These are phyloP conservation scores for Austroboletus novae-zelandiae DNA, from an alignment of 1,284 basidiomycete species.

Conservation along the genomic window DNA sequence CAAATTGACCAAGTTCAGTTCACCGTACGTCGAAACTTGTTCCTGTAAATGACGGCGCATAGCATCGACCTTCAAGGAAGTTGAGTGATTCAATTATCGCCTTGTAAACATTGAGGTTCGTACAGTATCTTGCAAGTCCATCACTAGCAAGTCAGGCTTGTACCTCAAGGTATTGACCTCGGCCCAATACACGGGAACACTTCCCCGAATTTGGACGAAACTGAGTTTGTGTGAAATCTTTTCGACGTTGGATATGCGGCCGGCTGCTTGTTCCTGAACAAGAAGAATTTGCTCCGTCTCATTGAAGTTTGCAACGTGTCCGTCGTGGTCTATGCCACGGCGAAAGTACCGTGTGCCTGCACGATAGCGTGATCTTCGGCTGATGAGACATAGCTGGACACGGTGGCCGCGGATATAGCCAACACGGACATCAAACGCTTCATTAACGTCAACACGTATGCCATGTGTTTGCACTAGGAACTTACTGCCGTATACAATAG, in stretches of 20 bases:
- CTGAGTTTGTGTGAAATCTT: constrained; percentile 66
- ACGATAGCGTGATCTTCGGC: constrained; percentile 89
- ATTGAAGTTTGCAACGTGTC: constrained; percentile 88
- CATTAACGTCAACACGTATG: constrained; percentile 8
- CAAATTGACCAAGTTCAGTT: constrained; percentile 84
- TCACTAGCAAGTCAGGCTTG: constrained; percentile 95
- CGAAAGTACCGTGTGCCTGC: constrained; percentile 98
- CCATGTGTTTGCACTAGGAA: constrained; percentile 15
- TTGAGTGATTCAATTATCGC: constrained; percentile 2
- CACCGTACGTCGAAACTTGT: constrained; percentile 77
- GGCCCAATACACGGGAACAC: constrained; percentile 94
- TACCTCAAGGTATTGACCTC: constrained; percentile 96
- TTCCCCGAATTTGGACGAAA: constrained; percentile 93
- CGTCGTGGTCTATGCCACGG: constrained; percentile 85
- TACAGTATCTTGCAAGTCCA: constrained; percentile 87
- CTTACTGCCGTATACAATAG: constrained; percentile 89
- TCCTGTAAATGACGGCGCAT: constrained; percentile 76
- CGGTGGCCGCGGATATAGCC: constrained; percentile 77
- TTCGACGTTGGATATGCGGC: constrained; percentile 44
- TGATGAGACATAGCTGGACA: constrained; percentile 86
- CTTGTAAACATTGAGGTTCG: constrained; percentile 24
- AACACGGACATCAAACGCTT: constrained; percentile 87
- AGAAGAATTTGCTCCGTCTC: constrained; percentile 94
- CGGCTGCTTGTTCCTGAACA: constrained; percentile 55
- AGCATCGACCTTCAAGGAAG: constrained; percentile 57